phyloP scores from a whole-genome alignment of 495 filamentous ascomycete species.

The Aspergillus conjunctus region DNA sequence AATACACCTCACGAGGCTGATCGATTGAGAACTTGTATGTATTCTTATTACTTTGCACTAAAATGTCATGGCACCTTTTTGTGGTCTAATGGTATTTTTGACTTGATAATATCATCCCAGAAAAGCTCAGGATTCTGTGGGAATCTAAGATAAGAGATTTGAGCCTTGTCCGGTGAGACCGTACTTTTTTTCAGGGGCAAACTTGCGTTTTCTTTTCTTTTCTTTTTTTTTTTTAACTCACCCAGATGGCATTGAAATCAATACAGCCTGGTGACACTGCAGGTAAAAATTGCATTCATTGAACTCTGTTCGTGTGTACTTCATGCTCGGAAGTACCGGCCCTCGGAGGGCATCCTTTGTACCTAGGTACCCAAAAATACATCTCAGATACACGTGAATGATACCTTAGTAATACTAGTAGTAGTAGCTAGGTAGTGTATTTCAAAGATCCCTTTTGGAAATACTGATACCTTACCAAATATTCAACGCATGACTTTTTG shows the following conservation, averaged over 20 bases:
- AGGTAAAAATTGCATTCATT: constrained; percentile 12
- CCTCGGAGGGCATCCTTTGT: constrained; percentile 5
- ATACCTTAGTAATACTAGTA: too few species aligned
- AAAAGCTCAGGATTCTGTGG: neutral
- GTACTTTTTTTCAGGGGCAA: constrained; percentile 16
- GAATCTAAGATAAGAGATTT: constrained; percentile 11
- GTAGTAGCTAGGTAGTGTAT: too few species aligned
- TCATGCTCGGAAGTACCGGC: neutral
- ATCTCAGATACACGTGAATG: constrained; percentile 9
- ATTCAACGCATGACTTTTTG: neutral
- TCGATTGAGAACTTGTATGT: too few species aligned
- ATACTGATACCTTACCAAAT: constrained; percentile 7
- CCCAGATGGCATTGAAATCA: neutral
- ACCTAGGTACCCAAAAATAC: constrained; percentile 15
- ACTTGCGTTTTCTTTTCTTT: neutral
- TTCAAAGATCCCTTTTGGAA: neutral
- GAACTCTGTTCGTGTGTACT: constrained; percentile 8
- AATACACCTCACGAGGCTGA: too few species aligned
- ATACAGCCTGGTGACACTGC: constrained; percentile 8
- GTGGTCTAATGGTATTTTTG: too few species aligned
- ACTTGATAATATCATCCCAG: neutral
- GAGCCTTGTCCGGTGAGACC: constrained; percentile 9
- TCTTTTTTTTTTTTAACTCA: neutral
- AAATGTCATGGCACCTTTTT: too few species aligned
- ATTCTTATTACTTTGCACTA: too few species aligned